Evolutionary conservation across 306 rosid species (phyloP).

Genomic region (Geum urbanum): DNA sequence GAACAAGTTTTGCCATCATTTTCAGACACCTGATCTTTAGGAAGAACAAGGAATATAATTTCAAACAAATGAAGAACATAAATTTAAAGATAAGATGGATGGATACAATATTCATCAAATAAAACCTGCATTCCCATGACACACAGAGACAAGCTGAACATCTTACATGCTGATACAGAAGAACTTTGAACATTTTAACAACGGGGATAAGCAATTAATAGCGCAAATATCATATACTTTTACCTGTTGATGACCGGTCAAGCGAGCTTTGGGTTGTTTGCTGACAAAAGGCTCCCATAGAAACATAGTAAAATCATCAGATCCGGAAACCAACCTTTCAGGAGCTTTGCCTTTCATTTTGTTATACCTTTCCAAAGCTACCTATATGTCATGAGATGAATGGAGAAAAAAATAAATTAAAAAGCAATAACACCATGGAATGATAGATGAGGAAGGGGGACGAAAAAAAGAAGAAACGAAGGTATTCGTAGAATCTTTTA

Average conservation of each 20-base stretch:
- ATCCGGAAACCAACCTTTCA: slow-evolving; percentile 93
- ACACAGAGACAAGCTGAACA: too few species aligned
- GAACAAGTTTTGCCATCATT: neutral
- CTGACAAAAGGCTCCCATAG: slow-evolving; percentile 90
- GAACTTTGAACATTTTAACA: slow-evolving; percentile 12
- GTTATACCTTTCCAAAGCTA: slow-evolving; percentile 86
- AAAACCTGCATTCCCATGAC: neutral
- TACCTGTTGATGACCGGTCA: slow-evolving; percentile 98
- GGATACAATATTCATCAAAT: neutral
- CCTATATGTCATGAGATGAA: slow-evolving; percentile 40
- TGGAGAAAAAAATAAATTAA: neutral
- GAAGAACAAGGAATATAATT: too few species aligned
- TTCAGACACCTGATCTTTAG: neutral
- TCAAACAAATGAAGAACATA: too few species aligned
- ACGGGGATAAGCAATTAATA: slow-evolving; percentile 6
- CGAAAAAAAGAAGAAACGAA: neutral
- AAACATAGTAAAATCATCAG: slow-evolving; percentile 96
- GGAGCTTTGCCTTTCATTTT: slow-evolving; percentile 78
- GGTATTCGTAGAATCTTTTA: neutral
- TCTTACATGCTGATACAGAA: neutral
- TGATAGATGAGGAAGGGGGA: neutral
- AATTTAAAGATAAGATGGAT: neutral
- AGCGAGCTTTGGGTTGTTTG: slow-evolving; percentile 83
- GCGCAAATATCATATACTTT: neutral
- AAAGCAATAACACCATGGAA: neutral